These are phyloP conservation scores for Cymbidium sinense DNA, from an alignment of 106 monocot species.

Conservation along the genomic window DNA sequence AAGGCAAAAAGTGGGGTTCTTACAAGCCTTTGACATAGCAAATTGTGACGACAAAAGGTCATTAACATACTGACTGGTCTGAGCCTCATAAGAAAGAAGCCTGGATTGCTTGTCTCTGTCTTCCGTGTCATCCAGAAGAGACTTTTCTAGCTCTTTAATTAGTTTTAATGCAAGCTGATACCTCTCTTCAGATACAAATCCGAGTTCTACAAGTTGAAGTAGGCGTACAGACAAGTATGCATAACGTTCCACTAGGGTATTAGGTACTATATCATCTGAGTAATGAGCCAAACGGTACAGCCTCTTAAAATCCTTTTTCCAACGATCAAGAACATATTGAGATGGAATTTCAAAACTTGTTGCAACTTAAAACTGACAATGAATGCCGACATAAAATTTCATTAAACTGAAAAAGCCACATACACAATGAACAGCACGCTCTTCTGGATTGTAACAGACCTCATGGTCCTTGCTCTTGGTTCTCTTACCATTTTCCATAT, in stretches of 20 bases:
- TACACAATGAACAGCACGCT: conserved; percentile 27
- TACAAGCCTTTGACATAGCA: conserved; percentile 21
- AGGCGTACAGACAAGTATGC: conserved; percentile 17
- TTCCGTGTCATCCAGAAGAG: conserved; percentile 15
- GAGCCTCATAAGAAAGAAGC: conserved; percentile 32
- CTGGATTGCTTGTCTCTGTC: conserved; percentile 25
- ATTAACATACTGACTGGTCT: conserved; percentile 30
- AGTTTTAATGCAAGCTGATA: conserved; percentile 21
- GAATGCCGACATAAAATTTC: conserved; percentile 44
- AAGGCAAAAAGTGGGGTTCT: conserved; percentile 8
- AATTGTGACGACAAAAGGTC: conserved; percentile 21
- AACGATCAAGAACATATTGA: conserved; percentile 31
- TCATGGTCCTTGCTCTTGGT: conserved; percentile 17
- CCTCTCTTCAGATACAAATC: conserved; percentile 17
- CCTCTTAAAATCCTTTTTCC: conserved; percentile 43
- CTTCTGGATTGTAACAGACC: conserved; percentile 26
- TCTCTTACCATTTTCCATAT: conserved; percentile 20
- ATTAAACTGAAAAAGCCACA: conserved; percentile 37
- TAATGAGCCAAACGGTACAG: conserved; percentile 12
- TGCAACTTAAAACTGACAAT: conserved; percentile 30
- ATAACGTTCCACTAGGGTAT: conserved; percentile 17
- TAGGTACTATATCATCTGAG: conserved; percentile 14
- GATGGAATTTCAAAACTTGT: conserved; percentile 35
- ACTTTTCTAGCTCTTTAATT: conserved; percentile 17
- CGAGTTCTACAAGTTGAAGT: conserved; percentile 26